Base-by-base conservation (phyloP, 345 rosid genomes). In the Lepidium sativum region DNA sequence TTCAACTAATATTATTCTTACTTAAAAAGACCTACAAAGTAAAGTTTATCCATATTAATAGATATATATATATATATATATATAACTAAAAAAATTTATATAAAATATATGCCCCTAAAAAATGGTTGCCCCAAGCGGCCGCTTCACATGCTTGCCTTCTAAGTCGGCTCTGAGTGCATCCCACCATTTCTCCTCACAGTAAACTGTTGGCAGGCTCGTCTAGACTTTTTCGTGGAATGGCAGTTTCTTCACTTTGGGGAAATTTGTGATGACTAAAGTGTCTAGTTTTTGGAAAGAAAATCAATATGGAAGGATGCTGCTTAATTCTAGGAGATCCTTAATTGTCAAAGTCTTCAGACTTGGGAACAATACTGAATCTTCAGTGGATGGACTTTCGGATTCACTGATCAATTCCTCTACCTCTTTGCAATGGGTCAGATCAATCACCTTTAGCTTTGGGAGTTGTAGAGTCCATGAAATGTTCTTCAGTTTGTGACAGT, bases 101-200 rank as follows among this genome's bases (percentile, higher is more conserved):
- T n/a, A n/a, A n/a, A n/a, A n/a, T n/a, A n/a, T n/a, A n/a, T n/a
- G n/a, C n/a, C n/a, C n/a, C n/a, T n/a, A n/a, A n/a, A n/a, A n/a
- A n/a, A n/a, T n/a, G n/a, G n/a, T n/a, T n/a, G n/a, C n/a, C n/a
- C n/a, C n/a, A n/a, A n/a, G n/a, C n/a, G n/a, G n/a, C n/a, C n/a
- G n/a, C n/a, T n/a, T n/a, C n/a, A n/a, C n/a, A n/a, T n/a, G n/a
- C n/a, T n/a, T n/a, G n/a, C n/a, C n/a, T n/a, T n/a, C n/a, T n/a
- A n/a, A n/a, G n/a, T n/a, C n/a, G n/a, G n/a, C n/a, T n/a, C n/a
- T n/a, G n/a, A 78, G 54, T 45, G 78, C 76, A 31, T 76, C 72
- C 84, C 86, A 82, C 86, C 86, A 82, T 32, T 73, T 60, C 66
- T 71, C 49, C 54, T 58, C 49, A 25, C 84, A 78, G 31, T 76